These are phyloP conservation scores for Fusarium guadeloupense DNA, from an alignment of 2,329 filamentous ascomycete species.

Conservation along the genomic window DNA sequence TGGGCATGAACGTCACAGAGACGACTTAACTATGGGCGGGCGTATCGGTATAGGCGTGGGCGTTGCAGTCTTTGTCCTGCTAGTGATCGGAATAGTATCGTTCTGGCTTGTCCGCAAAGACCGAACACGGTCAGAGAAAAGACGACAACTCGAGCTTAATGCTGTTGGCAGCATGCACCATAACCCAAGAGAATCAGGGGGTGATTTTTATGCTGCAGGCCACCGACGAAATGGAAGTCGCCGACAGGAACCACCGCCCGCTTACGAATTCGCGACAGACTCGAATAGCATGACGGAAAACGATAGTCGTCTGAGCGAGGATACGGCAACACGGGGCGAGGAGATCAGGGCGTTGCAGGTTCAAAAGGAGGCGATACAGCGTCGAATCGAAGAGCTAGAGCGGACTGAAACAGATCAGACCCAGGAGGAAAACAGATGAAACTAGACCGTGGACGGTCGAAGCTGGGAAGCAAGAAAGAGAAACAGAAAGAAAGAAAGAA, in stretches of 20 bases:
- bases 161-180: conserved; percentile 34
- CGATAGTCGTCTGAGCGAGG: conserved; percentile 36
- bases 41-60: conserved; percentile 51
- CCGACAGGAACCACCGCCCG: conserved; percentile 44
- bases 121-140: conserved; percentile 23
- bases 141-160: conserved; percentile 38
- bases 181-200: conserved; percentile 13
- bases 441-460: conserved; percentile 5
- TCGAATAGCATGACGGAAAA: conserved; percentile 37
- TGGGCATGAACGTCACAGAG: conserved; percentile 23
- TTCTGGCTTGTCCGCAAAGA: conserved; percentile 44
- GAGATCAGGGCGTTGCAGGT: conserved; percentile 47
- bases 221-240: conserved; percentile 22
- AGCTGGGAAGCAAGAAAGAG: background rate
- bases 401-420: conserved; percentile 34
- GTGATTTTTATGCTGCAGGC: conserved; percentile 26
- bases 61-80: conserved; percentile 43
- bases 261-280: conserved; percentile 44
- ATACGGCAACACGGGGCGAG: conserved; percentile 39
- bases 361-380: conserved; percentile 50
- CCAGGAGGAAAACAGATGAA: conserved; percentile 13
- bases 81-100: conserved; percentile 41
- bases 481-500: conserved; percentile 8
- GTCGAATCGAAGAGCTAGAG: conserved; percentile 49
- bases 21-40: conserved; percentile 43